Evolutionary conservation across 2,329 filamentous ascomycete species (phyloP).

Genomic region (Cercospora sesami): DNA sequence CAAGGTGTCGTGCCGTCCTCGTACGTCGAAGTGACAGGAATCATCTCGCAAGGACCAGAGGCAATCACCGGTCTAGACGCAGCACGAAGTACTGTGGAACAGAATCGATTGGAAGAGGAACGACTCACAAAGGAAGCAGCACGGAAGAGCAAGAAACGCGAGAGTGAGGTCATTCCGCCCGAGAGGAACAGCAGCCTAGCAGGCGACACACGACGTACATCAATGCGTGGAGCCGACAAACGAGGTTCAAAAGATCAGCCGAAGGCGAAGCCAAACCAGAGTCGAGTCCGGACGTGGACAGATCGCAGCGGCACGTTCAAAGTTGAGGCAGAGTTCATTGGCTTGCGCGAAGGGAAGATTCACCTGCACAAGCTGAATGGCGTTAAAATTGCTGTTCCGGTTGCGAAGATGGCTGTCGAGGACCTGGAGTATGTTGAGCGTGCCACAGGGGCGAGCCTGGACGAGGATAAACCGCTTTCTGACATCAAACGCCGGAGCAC

Average conservation of each 20-base stretch:
- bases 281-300: conserved; percentile 88
- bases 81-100: conserved; percentile 70
- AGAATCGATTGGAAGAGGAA: conserved; percentile 76
- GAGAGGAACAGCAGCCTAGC: conserved; percentile 77
- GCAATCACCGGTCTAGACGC: conserved; percentile 59
- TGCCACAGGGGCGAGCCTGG: conserved; percentile 79
- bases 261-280: conserved; percentile 78
- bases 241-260: conserved; percentile 41
- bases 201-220: conserved; percentile 36
- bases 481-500: conserved; percentile 65
- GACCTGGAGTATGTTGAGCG: conserved; percentile 94
- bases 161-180: conserved; percentile 69
- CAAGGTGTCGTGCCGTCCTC: conserved; percentile 96
- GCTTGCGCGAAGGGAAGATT: conserved; percentile 91
- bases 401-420: conserved; percentile 91
- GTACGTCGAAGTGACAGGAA: conserved; percentile 85
- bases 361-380: conserved; percentile 97
- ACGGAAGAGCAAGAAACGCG: conserved; percentile 58
- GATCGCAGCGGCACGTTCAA: conserved; percentile 95
- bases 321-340: conserved; percentile 94
- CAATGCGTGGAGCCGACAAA: conserved; percentile 48
- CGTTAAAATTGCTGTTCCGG: conserved; percentile 95
- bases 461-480: conserved; percentile 88
- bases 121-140: conserved; percentile 78
- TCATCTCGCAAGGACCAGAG: conserved; percentile 52